Base-by-base conservation (phyloP, 2,329 filamentous ascomycete genomes). In the Leptographium flavum region DNA sequence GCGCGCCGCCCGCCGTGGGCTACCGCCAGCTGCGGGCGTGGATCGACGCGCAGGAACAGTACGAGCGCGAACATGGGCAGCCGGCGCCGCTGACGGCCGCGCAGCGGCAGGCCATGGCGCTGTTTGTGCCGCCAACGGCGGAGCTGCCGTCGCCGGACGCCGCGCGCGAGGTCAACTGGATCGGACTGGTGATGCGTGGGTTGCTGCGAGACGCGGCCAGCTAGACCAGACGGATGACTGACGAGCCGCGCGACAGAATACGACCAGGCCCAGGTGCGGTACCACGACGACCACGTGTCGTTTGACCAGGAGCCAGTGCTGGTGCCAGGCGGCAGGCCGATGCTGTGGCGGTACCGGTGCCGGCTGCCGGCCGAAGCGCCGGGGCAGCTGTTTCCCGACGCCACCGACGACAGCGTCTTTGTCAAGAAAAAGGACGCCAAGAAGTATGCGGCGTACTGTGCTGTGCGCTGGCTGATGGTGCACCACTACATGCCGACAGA, bases 351-450 rank as follows among this genome's bases (percentile, higher is more conserved):
- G 13, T 55, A 52, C 46, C 48, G 46, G 7, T 58, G 58, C 33
- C 47, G 14, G 1, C 50, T 63, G 21, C 45, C 48, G 5, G 15
- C 21, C 9, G 58, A 60, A 46, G 47, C 53, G 6, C 23, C 48
- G 3, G 50, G 39, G 2, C 42, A 56, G 35, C 50, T 52, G 14
- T 57, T 60, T 23, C 54, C 58, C 2, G 44, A 28, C 17, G 15
- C 23, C n/a, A 33, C 25, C 13, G 28, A n/a, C 10, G 11, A 15
- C 15, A 15, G 11, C 15, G 27, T 31, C 6, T 35, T 31, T 15
- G 1, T n/a, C 11, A 31, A 31, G 23, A 75, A 75, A 52, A 75
- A 71, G 61, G 67, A 67, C 31, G 71, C 74, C 22, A 75, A 71
- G 55, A 62, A 67, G 49, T 73, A 68, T 50, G 72, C 73, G 1